A percentile compares a stretch with the other conserved stretches of the same genome.
phyloP scores from a whole-genome alignment of 345 rosid genomes.

The Corchorus olitorius region DNA sequence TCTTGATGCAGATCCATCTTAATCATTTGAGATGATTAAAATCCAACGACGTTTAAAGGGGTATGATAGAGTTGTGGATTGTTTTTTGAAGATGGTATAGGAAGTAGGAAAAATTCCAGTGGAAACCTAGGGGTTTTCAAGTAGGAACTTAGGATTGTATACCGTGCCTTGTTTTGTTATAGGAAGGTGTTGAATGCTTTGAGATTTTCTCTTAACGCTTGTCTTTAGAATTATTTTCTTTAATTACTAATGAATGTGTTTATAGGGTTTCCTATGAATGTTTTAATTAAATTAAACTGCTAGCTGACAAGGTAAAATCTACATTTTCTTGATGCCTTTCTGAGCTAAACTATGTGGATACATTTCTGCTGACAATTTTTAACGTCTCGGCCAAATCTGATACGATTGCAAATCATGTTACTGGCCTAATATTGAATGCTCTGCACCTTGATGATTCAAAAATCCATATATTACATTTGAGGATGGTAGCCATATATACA shows the following conservation, averaged over 20 bases:
- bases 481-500: too few relatives aligned
- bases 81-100: neutral
- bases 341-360: too few relatives aligned
- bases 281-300: neutral
- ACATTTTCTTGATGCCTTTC: too few relatives aligned
- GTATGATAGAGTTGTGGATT: neutral
- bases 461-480: too few relatives aligned
- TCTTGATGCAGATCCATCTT: neutral
- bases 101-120: neutral
- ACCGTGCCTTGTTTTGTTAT: neutral
- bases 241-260: neutral
- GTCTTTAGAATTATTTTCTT: neutral
- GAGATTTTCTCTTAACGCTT: neutral
- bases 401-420: too few relatives aligned
- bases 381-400: too few relatives aligned
- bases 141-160: neutral
- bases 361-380: too few relatives aligned
- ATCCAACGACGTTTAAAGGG: neutral
- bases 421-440: too few relatives aligned
- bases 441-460: too few relatives aligned
- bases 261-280: neutral
- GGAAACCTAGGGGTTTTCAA: conserved; percentile 18
- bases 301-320: neutral
- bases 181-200: conserved; percentile 3
- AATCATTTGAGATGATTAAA: neutral